Evolutionary conservation across 805 yeast species (phyloP), one percentile per base, ranked within the genome.

Genomic region (Hanseniaspora lachancei): DNA sequence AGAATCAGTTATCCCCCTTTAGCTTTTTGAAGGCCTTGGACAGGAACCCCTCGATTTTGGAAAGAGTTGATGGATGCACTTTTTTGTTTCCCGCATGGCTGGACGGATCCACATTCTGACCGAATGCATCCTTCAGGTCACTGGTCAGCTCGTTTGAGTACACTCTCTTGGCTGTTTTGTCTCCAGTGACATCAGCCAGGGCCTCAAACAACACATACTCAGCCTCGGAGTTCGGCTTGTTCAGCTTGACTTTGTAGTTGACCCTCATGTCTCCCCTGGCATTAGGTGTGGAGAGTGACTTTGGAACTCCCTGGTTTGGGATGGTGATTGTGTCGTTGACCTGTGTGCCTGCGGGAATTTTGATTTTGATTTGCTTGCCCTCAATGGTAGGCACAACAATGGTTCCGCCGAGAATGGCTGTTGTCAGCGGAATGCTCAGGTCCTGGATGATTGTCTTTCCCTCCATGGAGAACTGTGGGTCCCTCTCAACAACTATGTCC

Each of bases 391-490:
- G 97, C n/a, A 93, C 79, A 49, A 84, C 80, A 23, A 93, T 77
- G 47, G 79, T 81, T 40, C 99, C 99, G 58, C 99, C 99, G 47
- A 93, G 74, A 0, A 96, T 89, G 1, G 98, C 98, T 0, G 98
- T 93, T 1, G 98, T 93, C 81, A 88, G 85, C 49, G 93, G 85
- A 53, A 93, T 81, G 46, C 80, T 79, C 48, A 82, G 79, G 29
- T 75, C 74, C 63, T 80, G 77, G 57, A 84, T 67, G 57, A 93
- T 75, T 63, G 86, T 83, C 60, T 79, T 77, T 38, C 84, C 82
- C 36, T 73, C 74, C 50, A 96, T 77, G 32, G 74, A 71, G 69
- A 89, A 93, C 34, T 73, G 70, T 39, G 82, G 76, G 67, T 93
- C 96, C 34, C 82, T 82, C 61, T 77, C 74, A 32, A 93, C 93